Evolutionary conservation across 441 rosid genomes (phyloP), one percentile per base, ranked within the genome.

Genomic region (Macaranga tanarius): DNA sequence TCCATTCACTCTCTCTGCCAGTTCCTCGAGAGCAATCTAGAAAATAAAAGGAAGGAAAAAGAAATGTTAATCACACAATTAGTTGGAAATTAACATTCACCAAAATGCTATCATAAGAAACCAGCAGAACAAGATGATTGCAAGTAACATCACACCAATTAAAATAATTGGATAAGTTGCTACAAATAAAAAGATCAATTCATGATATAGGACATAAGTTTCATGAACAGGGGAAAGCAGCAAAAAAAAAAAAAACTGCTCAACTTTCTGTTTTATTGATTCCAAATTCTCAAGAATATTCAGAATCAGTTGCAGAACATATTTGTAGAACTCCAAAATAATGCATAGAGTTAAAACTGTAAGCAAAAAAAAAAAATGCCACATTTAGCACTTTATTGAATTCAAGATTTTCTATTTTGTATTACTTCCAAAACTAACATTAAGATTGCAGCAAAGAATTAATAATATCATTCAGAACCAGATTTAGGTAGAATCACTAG

Each of bases 1-100:
- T 74, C 99, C 99, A 83, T 95, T 89, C 71, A 85, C 96, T 84
- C 95, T 89, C 73, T 93, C 98, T 40, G 99, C 97, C 67, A 95
- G 95, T 84, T 90, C 96, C 84, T 95, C 97, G 11, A 95, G 85
- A 71, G 98, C 97, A 73, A 88, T 86, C 99, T 92, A 78, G 67
- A 34, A 72, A 54, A 40, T 20, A 55, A 55, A 52, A 34, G 5
- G 22, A 26, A 65, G 51, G 42, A 58, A n/a, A 16, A 61, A 51
- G 6, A 8, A 51, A 59, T 45, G 2, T 7, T 7, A 7, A n/a
- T 28, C 13, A 10, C 20, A 17, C 26, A 0, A 47, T 66, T 31
- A 5, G 56, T 58, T 28, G 31, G 26, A 23, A 44, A 40, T 62
- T 68, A 67, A 58, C 17, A 54, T 58, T 61, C 67, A 71, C 28